A percentile compares a stretch with the other conserved stretches of the same genome.
These are phyloP conservation scores for Cystobasidium slooffiae DNA, from an alignment of 1,284 basidiomycete species.

Conservation along the genomic window DNA sequence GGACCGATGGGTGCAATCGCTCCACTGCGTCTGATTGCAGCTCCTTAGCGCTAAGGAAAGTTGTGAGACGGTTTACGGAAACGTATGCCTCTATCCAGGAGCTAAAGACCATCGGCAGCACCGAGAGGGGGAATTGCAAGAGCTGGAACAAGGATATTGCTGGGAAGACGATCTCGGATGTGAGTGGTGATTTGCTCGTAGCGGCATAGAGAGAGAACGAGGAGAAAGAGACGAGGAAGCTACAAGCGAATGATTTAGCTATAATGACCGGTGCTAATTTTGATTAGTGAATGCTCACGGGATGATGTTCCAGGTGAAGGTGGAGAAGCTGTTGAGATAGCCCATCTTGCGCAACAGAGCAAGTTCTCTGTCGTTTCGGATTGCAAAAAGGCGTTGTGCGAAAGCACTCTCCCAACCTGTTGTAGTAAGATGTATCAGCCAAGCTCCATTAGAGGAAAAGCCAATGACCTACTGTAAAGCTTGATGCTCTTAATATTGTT, in stretches of 20 bases:
- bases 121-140: constrained; percentile 79
- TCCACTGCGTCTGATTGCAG: constrained; percentile 75
- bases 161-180: constrained; percentile 91
- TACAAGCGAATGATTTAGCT: constrained; percentile 55
- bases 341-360: constrained; percentile 81
- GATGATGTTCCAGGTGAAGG: constrained; percentile 53
- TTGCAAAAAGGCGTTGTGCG: constrained; percentile 70
- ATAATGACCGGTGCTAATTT: neutral
- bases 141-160: constrained; percentile 91
- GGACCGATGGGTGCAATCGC: constrained; percentile 57
- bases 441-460: neutral
- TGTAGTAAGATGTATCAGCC: constrained; percentile 62
- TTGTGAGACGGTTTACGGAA: constrained; percentile 76
- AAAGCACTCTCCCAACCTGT: constrained; percentile 79
- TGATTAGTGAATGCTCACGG: constrained; percentile 5
- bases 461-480: constrained; percentile 57
- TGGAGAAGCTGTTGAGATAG: constrained; percentile 60
- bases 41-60: constrained; percentile 78
- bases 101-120: constrained; percentile 61
- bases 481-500: constrained; percentile 82
- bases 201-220: constrained; percentile 81
- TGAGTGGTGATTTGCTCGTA: constrained; percentile 73
- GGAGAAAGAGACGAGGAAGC: constrained; percentile 77
- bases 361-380: constrained; percentile 84
- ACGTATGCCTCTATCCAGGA: constrained; percentile 84